Conservation (phyloP, 208 protist genomes). For the Endotrypanum monterogeii region DNA sequence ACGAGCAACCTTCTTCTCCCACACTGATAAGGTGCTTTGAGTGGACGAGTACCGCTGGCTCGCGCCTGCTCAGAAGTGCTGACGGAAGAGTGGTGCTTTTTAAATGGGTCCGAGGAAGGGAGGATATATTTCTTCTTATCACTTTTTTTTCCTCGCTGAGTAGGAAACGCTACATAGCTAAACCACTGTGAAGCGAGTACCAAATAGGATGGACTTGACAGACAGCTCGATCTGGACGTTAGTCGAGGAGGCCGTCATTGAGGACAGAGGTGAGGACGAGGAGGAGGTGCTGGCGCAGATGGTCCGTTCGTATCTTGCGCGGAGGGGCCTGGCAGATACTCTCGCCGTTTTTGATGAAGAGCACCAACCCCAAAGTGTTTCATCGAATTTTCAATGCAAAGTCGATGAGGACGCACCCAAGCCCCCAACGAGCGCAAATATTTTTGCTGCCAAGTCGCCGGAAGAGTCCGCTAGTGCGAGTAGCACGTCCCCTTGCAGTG, state of each 20-base stretch:
- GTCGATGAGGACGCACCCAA: not conserved
- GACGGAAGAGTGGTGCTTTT: not conserved
- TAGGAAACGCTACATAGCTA: not conserved
- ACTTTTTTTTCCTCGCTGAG: not conserved
- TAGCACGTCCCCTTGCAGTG: not conserved
- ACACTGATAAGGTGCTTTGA: not conserved
- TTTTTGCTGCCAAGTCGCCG: not conserved
- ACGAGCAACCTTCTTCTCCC: not conserved
- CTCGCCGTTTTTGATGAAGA: slow-evolving; percentile 48
- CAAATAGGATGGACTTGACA: slow-evolving; percentile 21
- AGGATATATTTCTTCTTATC: not conserved
- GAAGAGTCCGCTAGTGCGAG: not conserved
- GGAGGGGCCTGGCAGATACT: slow-evolving; percentile 64
- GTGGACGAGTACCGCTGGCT: not conserved
- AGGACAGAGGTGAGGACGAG: slow-evolving; percentile 65
- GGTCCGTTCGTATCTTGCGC: slow-evolving; percentile 66
- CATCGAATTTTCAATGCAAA: not conserved
- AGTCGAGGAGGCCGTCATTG: slow-evolving; percentile 74
- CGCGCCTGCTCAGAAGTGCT: not conserved
- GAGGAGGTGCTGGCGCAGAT: slow-evolving; percentile 56
- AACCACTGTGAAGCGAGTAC: no score
- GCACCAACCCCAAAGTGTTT: slow-evolving; percentile 1
- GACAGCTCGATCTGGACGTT: slow-evolving; percentile 42
- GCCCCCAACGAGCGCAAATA: not conserved
- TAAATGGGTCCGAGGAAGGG: not conserved